Conservation (phyloP, 495 filamentous ascomycete genomes). For the Neurospora cerealis region DNA sequence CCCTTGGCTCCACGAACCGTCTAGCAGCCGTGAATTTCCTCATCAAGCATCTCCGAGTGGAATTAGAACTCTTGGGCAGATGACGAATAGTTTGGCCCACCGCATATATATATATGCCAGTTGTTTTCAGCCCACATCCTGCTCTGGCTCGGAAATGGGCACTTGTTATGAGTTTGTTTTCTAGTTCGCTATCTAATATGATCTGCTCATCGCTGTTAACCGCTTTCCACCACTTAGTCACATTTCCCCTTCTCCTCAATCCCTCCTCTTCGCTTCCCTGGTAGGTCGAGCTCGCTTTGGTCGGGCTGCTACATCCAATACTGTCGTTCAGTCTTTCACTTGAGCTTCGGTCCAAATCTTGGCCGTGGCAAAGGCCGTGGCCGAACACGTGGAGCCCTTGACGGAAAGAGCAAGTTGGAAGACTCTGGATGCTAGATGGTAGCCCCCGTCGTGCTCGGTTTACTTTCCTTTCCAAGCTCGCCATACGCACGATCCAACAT, state of each 20-base stretch:
- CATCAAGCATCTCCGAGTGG: not conserved
- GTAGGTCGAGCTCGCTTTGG: not conserved
- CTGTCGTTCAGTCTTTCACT: not conserved
- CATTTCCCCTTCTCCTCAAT: not conserved
- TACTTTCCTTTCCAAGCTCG: conserved; percentile 56
- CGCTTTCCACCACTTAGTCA: not conserved
- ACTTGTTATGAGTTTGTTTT: not conserved
- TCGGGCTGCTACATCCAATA: not conserved
- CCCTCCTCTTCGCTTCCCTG: not conserved
- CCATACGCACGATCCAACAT: conserved; percentile 68
- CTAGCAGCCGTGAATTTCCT: not conserved
- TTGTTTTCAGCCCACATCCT: not conserved
- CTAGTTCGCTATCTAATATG: not conserved
- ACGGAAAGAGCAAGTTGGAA: conserved; percentile 39
- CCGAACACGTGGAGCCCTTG: not conserved
- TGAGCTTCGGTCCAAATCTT: not conserved
- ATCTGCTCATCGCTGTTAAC: not conserved
- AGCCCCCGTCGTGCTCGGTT: conserved; percentile 16
- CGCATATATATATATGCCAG: not conserved
- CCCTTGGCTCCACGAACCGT: not conserved
- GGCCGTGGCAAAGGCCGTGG: not conserved
- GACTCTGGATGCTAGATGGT: not conserved
- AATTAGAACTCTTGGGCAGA: not conserved
- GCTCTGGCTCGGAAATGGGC: not conserved
- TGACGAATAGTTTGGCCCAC: not conserved